Conservation (phyloP, 805 yeast genomes). For the Kodamaea lidongshanica region DNA sequence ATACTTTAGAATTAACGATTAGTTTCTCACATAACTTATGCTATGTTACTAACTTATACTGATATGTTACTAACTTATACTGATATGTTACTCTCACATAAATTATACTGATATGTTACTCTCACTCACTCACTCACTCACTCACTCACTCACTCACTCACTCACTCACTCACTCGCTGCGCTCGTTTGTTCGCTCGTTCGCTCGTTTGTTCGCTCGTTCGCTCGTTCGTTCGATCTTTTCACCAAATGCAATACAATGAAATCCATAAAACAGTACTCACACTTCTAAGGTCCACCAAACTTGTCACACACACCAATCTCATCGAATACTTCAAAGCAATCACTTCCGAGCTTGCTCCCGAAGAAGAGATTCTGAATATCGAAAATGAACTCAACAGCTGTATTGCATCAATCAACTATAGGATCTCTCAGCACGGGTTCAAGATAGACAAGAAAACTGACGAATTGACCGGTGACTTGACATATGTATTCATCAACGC, state of each 20-base stretch:
- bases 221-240: no score
- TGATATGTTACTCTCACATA: no score
- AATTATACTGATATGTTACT: no score
- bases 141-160: no score
- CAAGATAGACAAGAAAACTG: constrained; percentile 35
- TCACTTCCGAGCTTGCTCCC: constrained; percentile 10
- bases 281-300: constrained; percentile 26
- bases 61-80: no score
- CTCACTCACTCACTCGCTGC: no score
- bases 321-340: constrained; percentile 16
- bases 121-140: no score
- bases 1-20: no score
- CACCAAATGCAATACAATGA: constrained; percentile 8
- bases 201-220: no score
- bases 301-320: constrained; percentile 17
- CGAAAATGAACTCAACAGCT: constrained; percentile 11
- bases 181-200: no score
- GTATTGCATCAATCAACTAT: constrained; percentile 26
- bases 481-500: constrained; percentile 39
- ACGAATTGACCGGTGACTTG: constrained; percentile 27
- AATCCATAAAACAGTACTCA: constrained; percentile 19
- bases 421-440: constrained; percentile 33
- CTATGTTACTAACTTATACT: no score
- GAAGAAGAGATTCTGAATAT: constrained; percentile 1
- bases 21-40: no score